A percentile compares a stretch with the other conserved stretches of the same genome.
Evolutionary conservation across 805 yeast genomes (phyloP).

Genomic region (Metschnikowia colocasiae): DNA sequence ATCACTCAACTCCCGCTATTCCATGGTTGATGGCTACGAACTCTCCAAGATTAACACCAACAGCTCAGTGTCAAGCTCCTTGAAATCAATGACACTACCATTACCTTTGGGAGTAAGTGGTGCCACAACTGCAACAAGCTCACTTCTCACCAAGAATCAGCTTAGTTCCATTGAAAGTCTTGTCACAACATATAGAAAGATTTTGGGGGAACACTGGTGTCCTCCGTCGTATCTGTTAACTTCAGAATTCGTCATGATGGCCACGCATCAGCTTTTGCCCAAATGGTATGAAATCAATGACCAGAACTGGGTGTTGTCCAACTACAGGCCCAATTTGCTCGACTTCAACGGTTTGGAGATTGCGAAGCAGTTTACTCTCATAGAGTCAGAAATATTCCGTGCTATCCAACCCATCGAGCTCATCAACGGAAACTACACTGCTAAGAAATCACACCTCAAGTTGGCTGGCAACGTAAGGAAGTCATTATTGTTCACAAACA

Average conservation of each 20-base stretch:
- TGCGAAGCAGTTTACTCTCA: slow-evolving; percentile 71
- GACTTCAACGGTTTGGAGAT: slow-evolving; percentile 68
- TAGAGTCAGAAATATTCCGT: slow-evolving; percentile 66
- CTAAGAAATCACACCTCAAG: slow-evolving; percentile 54
- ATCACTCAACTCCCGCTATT: slow-evolving; percentile 30
- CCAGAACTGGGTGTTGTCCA: slow-evolving; percentile 55
- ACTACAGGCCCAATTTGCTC: slow-evolving; percentile 49
- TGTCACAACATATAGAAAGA: slow-evolving; percentile 50
- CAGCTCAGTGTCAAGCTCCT: slow-evolving; percentile 40
- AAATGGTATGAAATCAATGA: slow-evolving; percentile 51
- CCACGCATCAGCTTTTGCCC: slow-evolving; percentile 34
- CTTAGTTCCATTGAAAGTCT: slow-evolving; percentile 45
- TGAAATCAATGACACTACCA: slow-evolving; percentile 39
- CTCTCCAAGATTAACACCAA: slow-evolving; percentile 48
- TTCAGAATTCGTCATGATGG: slow-evolving; percentile 28
- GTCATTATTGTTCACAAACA: slow-evolving; percentile 65
- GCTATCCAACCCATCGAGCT: slow-evolving; percentile 63
- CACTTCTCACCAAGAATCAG: slow-evolving; percentile 39
- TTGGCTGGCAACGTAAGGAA: slow-evolving; percentile 61
- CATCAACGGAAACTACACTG: slow-evolving; percentile 58
- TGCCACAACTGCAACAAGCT: slow-evolving; percentile 37
- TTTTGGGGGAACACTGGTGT: slow-evolving; percentile 50
- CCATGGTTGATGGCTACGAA: slow-evolving; percentile 58
- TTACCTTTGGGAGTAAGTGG: slow-evolving; percentile 43
- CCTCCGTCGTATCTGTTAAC: slow-evolving; percentile 27